These are phyloP conservation scores for Acanthamoeba royreba DNA, from an alignment of 208 protist genomes.

Conservation along the genomic window DNA sequence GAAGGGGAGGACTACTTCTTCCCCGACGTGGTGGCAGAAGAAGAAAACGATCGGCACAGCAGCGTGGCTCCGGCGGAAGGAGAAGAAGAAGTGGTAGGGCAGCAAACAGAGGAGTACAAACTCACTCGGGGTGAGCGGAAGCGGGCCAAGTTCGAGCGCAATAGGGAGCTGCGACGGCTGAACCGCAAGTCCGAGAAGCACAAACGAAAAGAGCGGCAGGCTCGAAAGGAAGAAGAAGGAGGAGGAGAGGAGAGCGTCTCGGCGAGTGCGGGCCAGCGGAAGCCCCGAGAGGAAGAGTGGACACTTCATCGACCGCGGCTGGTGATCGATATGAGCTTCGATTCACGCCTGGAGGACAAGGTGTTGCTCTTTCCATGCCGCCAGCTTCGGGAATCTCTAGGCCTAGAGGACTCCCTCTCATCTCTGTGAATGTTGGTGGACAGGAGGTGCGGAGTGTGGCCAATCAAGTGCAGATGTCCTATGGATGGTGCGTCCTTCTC, in stretches of 20 bases:
- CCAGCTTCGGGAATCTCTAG: no score
- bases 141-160: background rate
- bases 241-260: background rate
- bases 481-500: no score
- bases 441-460: conserved; percentile 40
- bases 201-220: background rate
- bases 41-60: no score
- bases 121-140: background rate
- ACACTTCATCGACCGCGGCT: background rate
- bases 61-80: no score
- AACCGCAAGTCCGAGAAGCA: background rate
- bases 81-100: no score
- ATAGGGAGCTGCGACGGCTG: background rate
- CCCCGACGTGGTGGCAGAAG: no score
- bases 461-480: conserved; percentile 14
- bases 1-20: no score
- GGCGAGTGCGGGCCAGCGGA: background rate
- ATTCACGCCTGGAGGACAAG: background rate
- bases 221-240: background rate
- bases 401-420: no score
- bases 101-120: background rate
- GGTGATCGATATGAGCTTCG: conserved; percentile 11
- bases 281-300: background rate
- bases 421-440: no score
- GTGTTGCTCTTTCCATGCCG: no score